These are phyloP conservation scores for Apiospora phragmitis DNA, from an alignment of 2,329 filamentous ascomycete genomes.

Conservation along the genomic window DNA sequence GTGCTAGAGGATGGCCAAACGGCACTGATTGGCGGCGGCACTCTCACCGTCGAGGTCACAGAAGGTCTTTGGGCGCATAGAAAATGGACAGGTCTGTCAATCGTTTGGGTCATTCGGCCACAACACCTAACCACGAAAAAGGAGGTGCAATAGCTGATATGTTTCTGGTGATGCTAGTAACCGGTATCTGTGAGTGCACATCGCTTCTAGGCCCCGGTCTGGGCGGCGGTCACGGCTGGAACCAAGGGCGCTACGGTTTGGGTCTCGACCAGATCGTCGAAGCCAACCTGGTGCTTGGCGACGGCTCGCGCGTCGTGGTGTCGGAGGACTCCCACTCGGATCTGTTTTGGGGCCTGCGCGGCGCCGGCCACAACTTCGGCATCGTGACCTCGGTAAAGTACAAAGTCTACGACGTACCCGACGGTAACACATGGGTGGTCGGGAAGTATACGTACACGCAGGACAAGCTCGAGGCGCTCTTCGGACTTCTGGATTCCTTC, in stretches of 20 bases:
- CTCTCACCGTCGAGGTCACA: neutral
- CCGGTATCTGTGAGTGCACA: neutral
- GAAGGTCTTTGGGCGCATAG: neutral
- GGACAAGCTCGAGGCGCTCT: slow-evolving; percentile 19
- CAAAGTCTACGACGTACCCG: slow-evolving; percentile 13
- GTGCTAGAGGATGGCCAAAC: neutral
- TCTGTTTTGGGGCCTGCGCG: slow-evolving; percentile 43
- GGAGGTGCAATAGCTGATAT: neutral
- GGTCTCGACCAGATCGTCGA: slow-evolving; percentile 13
- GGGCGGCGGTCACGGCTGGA: slow-evolving; percentile 14
- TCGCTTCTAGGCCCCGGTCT: slow-evolving; percentile 12
- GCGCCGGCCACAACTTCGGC: slow-evolving; percentile 44
- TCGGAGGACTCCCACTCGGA: slow-evolving; percentile 23
- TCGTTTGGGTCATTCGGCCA: neutral
- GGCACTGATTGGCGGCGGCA: neutral
- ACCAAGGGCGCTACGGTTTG: slow-evolving; percentile 15
- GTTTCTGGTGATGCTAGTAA: neutral
- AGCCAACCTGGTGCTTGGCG: slow-evolving; percentile 12
- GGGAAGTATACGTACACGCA: slow-evolving; percentile 13
- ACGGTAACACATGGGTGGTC: slow-evolving; percentile 13
- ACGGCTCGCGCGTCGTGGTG: slow-evolving; percentile 15
- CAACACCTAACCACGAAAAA: neutral
- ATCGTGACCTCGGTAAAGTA: slow-evolving; percentile 34
- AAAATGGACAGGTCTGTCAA: neutral
- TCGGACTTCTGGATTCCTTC: slow-evolving; percentile 11